A percentile compares a stretch with the other conserved stretches of the same genome.
These are phyloP conservation scores for Eucalyptus tenuipes DNA, from an alignment of 345 rosid species.

Conservation along the genomic window DNA sequence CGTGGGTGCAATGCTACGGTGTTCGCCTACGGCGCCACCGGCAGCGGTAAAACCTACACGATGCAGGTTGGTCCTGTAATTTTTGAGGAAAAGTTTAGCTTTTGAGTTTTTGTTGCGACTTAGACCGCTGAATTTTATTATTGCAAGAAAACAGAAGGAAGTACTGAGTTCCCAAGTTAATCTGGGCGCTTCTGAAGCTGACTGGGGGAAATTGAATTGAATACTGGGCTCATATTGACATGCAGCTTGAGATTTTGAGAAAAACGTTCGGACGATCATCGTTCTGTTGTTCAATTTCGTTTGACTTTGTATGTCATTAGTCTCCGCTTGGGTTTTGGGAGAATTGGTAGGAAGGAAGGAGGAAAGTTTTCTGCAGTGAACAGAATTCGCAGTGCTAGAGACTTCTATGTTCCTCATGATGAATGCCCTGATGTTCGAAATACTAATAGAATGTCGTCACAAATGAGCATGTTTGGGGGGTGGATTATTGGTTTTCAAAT, in stretches of 20 bases:
- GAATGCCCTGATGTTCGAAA: background rate
- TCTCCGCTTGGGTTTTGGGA: background rate
- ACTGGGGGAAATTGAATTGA: background rate
- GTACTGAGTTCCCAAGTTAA: background rate
- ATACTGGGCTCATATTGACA: background rate
- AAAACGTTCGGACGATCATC: background rate
- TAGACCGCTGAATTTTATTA: background rate
- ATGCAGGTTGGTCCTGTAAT: constrained; percentile 56
- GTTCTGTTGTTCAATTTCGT: background rate
- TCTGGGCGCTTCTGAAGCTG: background rate
- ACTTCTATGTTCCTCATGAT: background rate
- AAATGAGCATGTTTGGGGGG: background rate
- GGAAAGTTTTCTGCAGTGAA: background rate
- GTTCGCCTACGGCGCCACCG: constrained; percentile 92
- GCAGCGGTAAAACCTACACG: constrained; percentile 87
- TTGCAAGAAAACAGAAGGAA: background rate
- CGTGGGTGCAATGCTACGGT: constrained; percentile 68
- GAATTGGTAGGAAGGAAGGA: background rate
- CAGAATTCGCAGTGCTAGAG: background rate
- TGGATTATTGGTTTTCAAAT: background rate
- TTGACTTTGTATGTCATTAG: background rate
- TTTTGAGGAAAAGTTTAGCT: background rate
- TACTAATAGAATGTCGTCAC: background rate
- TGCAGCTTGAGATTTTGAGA: background rate
- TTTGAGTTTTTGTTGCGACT: background rate